phyloP scores from a whole-genome alignment of 1,284 basidiomycete species.

The Leucoagaricus sp. region DNA sequence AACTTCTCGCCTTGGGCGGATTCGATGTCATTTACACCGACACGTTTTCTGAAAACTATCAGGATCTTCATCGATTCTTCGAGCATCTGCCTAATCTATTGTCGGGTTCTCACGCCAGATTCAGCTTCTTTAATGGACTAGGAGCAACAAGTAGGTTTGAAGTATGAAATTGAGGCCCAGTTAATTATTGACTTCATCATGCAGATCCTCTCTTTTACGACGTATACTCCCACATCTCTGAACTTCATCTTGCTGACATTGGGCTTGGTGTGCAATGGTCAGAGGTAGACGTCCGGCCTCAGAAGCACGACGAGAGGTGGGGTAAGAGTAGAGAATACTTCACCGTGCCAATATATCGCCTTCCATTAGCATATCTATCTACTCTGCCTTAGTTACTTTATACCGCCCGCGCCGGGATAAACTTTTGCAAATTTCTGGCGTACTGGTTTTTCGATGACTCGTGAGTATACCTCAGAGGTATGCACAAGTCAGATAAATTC shows the following conservation, averaged over 20 bases:
- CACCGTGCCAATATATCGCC: conserved; percentile 62
- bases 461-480: too few species aligned
- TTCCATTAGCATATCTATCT: conserved; percentile 56
- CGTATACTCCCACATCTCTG: conserved; percentile 85
- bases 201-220: conserved; percentile 88
- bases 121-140: conserved; percentile 97
- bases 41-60: conserved; percentile 90
- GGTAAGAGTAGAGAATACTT: conserved; percentile 75
- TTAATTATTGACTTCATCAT: conserved; percentile 16
- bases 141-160: conserved; percentile 82
- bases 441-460: too few species aligned
- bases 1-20: conserved; percentile 58
- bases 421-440: too few species aligned
- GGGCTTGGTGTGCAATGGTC: conserved; percentile 78
- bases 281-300: conserved; percentile 61
- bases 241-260: conserved; percentile 83
- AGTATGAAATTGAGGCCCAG: conserved; percentile 28
- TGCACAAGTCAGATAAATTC: too few species aligned
- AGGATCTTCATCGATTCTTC: conserved; percentile 84
- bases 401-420: background rate
- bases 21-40: conserved; percentile 97
- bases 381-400: conserved; percentile 9
- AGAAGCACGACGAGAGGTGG: conserved; percentile 58
- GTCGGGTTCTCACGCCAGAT: conserved; percentile 74
- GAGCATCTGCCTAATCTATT: conserved; percentile 81